Evolutionary conservation across 352 stramenopile genomes (phyloP).

Genomic region (Phytophthora syringae): DNA sequence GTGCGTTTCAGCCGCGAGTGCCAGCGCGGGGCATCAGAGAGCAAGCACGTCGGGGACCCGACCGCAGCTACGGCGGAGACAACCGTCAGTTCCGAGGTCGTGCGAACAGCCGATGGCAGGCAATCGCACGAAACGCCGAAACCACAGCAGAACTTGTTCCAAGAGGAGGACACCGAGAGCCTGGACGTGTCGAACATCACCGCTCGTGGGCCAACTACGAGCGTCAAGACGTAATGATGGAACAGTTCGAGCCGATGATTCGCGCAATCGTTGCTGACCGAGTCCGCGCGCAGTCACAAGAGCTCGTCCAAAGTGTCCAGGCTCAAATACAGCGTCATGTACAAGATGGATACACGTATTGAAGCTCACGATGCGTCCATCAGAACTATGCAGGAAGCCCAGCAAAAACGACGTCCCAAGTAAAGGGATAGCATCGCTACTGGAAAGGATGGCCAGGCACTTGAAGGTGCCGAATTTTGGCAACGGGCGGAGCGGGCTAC

Average conservation of each 20-base stretch:
- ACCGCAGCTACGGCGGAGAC: neutral
- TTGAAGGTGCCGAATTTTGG: conserved; percentile 9
- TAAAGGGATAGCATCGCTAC: neutral
- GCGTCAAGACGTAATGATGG: too few relatives aligned
- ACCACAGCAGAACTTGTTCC: neutral
- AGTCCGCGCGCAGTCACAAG: too few relatives aligned
- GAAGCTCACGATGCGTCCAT: too few relatives aligned
- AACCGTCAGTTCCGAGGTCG: conserved; percentile 2
- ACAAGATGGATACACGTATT: too few relatives aligned
- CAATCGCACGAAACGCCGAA: neutral
- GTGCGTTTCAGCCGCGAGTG: conserved; percentile 3
- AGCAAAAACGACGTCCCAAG: too few relatives aligned
- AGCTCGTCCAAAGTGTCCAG: too few relatives aligned
- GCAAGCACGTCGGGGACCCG: neutral
- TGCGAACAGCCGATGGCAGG: neutral
- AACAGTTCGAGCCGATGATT: too few relatives aligned
- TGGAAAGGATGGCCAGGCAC: conserved; percentile 5
- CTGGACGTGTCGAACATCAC: too few relatives aligned
- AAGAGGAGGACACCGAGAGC: conserved; percentile 1
- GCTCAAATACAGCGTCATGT: too few relatives aligned
- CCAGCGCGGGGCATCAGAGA: neutral
- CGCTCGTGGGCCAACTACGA: too few relatives aligned
- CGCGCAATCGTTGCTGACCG: too few relatives aligned
- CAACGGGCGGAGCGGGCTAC: conserved; percentile 2
- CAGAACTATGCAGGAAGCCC: too few relatives aligned